A percentile compares a stretch with the other conserved stretches of the same genome.
phyloP scores from a whole-genome alignment of 2,329 filamentous ascomycete genomes.

The Colletotrichum aenigma region DNA sequence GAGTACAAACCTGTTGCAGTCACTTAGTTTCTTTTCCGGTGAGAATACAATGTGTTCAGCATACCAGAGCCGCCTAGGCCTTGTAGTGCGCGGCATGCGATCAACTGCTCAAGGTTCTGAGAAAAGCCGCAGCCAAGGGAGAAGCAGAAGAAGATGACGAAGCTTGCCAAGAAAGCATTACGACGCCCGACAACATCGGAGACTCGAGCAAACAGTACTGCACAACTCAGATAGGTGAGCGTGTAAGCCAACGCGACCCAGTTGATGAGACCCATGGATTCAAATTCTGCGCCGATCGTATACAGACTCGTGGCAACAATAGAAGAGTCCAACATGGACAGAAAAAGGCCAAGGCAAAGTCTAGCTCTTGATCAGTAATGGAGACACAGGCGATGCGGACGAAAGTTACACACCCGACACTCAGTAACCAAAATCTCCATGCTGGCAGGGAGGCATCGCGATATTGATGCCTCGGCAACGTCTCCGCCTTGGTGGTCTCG shows the following conservation, averaged over 20 bases:
- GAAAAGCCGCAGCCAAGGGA: constrained; percentile 60
- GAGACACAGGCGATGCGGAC: background rate
- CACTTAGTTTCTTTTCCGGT: background rate
- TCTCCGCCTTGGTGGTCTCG: background rate
- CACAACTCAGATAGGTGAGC: constrained; percentile 60
- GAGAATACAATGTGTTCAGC: constrained; percentile 6
- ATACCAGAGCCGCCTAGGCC: constrained; percentile 56
- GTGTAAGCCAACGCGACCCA: constrained; percentile 63
- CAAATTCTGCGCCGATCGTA: constrained; percentile 57
- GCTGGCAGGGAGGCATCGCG: constrained; percentile 25
- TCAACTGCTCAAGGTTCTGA: constrained; percentile 43
- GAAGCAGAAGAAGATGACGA: constrained; percentile 59
- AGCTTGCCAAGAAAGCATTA: constrained; percentile 53
- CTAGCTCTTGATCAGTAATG: constrained; percentile 31
- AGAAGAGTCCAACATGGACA: constrained; percentile 63
- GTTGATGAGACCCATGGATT: constrained; percentile 48
- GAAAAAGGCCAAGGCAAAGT: constrained; percentile 56
- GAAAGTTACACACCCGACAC: constrained; percentile 30
- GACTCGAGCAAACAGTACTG: constrained; percentile 58
- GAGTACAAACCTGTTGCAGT: constrained; percentile 53
- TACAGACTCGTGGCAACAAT: constrained; percentile 65
- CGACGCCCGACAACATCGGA: constrained; percentile 61
- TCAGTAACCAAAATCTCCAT: constrained; percentile 37
- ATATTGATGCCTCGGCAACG: background rate
- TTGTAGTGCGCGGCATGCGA: constrained; percentile 41